A percentile compares a stretch with the other conserved stretches of the same genome.
phyloP scores from a whole-genome alignment of 2,329 filamentous ascomycete genomes.

The Sporothrix variecibatus region DNA sequence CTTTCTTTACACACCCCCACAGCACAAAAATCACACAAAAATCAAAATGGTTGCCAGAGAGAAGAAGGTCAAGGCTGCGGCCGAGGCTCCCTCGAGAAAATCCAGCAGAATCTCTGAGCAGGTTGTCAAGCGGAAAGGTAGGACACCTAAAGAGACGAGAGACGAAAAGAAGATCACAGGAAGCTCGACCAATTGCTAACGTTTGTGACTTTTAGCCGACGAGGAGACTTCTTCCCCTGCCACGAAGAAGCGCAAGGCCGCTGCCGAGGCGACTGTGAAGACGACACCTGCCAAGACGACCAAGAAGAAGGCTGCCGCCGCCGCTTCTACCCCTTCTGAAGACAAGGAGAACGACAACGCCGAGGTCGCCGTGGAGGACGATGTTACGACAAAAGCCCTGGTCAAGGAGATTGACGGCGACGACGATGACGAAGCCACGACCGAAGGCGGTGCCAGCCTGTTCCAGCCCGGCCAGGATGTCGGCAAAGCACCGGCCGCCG shows the following conservation, averaged over 20 bases:
- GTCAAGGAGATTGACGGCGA: slow-evolving; percentile 27
- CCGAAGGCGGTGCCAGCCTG: slow-evolving; percentile 27
- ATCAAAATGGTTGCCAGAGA: slow-evolving; percentile 23
- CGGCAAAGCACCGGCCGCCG: slow-evolving; percentile 29
- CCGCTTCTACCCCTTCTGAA: background rate
- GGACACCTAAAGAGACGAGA: background rate
- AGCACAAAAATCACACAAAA: background rate
- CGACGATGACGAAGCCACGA: slow-evolving; percentile 13
- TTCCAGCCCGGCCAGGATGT: slow-evolving; percentile 32
- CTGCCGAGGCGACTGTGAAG: slow-evolving; percentile 15
- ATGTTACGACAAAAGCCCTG: slow-evolving; percentile 27
- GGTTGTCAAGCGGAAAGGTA: slow-evolving; percentile 29
- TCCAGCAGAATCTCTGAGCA: slow-evolving; percentile 28
- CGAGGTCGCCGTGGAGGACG: slow-evolving; percentile 25
- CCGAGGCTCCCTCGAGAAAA: slow-evolving; percentile 24
- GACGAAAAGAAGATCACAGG: background rate
- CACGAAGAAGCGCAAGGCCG: slow-evolving; percentile 28
- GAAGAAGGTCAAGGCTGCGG: slow-evolving; percentile 24
- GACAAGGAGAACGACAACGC: slow-evolving; percentile 19
- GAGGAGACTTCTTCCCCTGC: slow-evolving; percentile 27
- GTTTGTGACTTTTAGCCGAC: background rate
- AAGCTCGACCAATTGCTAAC: slow-evolving; percentile 7
- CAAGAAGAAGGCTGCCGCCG: slow-evolving; percentile 8
- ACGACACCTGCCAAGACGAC: slow-evolving; percentile 22
- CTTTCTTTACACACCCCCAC: background rate